A percentile compares a stretch with the other conserved stretches of the same genome.
These are phyloP conservation scores for Aspergillus ostianus DNA, from an alignment of 495 filamentous ascomycete species.

Conservation along the genomic window DNA sequence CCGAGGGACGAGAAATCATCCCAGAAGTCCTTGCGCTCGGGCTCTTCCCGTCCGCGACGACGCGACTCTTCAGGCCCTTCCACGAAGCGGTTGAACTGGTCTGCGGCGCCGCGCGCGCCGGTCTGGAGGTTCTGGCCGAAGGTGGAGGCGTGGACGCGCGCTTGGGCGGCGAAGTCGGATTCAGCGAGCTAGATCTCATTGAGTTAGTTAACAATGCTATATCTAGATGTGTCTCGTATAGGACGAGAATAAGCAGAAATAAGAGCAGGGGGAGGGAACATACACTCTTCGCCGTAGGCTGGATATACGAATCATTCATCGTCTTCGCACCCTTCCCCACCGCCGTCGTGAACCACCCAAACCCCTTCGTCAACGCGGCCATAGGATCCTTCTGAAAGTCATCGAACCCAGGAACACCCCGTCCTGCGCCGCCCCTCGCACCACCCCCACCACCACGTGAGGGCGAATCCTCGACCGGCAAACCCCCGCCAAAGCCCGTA, in stretches of 20 bases:
- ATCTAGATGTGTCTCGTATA: neutral
- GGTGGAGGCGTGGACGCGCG: conserved; percentile 64
- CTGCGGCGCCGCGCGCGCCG: conserved; percentile 68
- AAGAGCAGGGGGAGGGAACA: conserved; percentile 15
- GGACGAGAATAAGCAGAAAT: neutral
- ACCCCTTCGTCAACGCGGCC: conserved; percentile 82
- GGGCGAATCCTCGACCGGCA: conserved; percentile 30
- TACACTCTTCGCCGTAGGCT: conserved; percentile 86
- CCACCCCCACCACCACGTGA: conserved; percentile 24
- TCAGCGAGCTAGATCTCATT: conserved; percentile 60
- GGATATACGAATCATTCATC: conserved; percentile 83
- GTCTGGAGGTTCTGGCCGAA: conserved; percentile 63
- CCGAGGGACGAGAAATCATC: conserved; percentile 69
- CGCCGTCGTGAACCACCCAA: conserved; percentile 87
- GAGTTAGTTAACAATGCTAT: neutral
- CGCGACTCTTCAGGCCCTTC: conserved; percentile 54
- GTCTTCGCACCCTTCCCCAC: conserved; percentile 86
- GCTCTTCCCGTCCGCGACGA: conserved; percentile 36
- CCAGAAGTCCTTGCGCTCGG: conserved; percentile 86
- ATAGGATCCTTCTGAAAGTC: conserved; percentile 91
- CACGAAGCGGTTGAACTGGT: conserved; percentile 78
- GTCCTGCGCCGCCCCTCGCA: too few relatives aligned
- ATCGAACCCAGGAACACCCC: conserved; percentile 60
- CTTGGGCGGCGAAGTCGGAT: conserved; percentile 84
- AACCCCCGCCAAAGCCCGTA: conserved; percentile 79